phyloP scores from a whole-genome alignment of 495 filamentous ascomycete species.

The Cladorrhinum samala region DNA sequence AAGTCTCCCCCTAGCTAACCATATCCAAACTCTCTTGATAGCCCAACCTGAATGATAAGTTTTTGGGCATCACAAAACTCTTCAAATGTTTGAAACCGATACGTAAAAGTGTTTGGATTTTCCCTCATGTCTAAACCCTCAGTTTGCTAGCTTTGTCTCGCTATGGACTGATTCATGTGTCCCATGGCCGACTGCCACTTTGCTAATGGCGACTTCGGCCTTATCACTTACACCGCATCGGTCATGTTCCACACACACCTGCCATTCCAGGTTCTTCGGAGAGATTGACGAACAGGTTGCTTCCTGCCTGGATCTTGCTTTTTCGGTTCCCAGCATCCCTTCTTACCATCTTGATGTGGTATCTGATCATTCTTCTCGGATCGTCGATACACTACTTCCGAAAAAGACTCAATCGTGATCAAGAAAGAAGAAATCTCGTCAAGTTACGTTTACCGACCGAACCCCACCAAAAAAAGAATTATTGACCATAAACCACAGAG shows the following conservation, averaged over 20 bases:
- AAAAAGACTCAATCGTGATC: background rate
- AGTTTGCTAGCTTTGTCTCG: too few species aligned
- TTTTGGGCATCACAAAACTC: background rate
- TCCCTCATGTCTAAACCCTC: background rate
- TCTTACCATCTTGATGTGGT: background rate
- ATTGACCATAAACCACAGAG: background rate
- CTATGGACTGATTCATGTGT: too few species aligned
- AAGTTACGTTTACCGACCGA: too few species aligned
- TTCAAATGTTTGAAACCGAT: background rate
- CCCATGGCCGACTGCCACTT: background rate
- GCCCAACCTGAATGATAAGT: background rate
- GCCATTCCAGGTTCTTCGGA: background rate
- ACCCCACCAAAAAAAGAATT: background rate
- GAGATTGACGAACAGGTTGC: background rate
- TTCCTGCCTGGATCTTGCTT: background rate
- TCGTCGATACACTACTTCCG: background rate
- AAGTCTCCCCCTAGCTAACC: background rate
- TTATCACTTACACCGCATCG: conserved; percentile 14
- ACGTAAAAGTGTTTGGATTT: background rate
- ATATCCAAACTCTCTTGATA: background rate
- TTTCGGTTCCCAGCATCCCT: too few species aligned
- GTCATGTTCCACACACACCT: background rate
- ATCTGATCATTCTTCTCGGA: background rate
- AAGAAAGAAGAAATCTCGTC: background rate
- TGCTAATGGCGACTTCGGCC: background rate